These are phyloP conservation scores for Oryza nivara DNA, from an alignment of 176 grass and related monocot genomes.

Conservation along the genomic window DNA sequence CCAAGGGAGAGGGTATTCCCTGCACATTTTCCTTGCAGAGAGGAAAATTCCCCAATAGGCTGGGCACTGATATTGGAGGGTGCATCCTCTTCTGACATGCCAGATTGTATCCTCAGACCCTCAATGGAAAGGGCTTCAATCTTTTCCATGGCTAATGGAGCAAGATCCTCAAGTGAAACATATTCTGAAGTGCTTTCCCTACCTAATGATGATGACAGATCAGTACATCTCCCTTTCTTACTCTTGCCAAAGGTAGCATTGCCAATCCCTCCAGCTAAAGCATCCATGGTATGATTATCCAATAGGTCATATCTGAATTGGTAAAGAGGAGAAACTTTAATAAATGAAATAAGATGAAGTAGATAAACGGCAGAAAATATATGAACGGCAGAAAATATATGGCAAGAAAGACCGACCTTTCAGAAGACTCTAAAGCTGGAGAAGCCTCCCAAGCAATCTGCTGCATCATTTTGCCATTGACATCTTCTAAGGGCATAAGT, in stretches of 20 bases:
- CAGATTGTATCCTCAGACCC: constrained; percentile 97
- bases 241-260: constrained; percentile 49
- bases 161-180: constrained; percentile 92
- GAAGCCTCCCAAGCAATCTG: constrained; percentile 82
- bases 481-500: constrained; percentile 96
- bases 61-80: constrained; percentile 83
- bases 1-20: constrained; percentile 65
- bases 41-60: constrained; percentile 76
- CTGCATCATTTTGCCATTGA: constrained; percentile 90
- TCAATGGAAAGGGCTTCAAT: constrained; percentile 94
- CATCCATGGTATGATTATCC: constrained; percentile 48
- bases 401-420: constrained; percentile 54
- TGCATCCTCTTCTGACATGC: constrained; percentile 90
- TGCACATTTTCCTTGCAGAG: constrained; percentile 71
- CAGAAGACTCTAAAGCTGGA: constrained; percentile 56
- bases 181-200: constrained; percentile 66
- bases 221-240: constrained; percentile 53
- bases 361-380: constrained; percentile 2
- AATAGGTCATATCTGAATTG: constrained; percentile 58
- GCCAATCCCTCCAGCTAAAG: constrained; percentile 24
- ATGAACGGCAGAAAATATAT: constrained; percentile 23
- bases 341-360: constrained; percentile 21
- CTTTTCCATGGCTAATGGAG: constrained; percentile 98
- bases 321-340: constrained; percentile 29
- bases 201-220: constrained; percentile 51